Base-by-base conservation (phyloP, 768 basidiomycete genomes). In the Dendrothele bispora region DNA sequence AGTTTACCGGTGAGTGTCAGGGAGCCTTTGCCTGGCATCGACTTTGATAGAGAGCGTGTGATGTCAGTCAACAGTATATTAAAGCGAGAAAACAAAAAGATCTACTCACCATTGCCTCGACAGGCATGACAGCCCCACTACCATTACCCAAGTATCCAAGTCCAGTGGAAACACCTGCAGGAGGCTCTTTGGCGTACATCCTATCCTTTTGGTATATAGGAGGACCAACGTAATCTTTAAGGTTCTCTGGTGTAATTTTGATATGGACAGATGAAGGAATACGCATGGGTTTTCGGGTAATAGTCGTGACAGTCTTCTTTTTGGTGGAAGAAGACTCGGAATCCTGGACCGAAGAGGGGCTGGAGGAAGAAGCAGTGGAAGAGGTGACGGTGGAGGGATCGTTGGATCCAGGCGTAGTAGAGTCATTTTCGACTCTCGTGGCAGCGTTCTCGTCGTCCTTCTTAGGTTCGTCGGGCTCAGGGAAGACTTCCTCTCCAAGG, bases 151-250 rank as follows among this genome's bases (percentile, higher is more conserved):
- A 73, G 65, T 98, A 98, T 3, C 97, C 97, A 3, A 99, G 70
- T 15, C 97, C 97, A 12, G 93, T 97, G 60, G 86, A 88, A 26
- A 99, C 97, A 27, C 97, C 97, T 17, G 18, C 39, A 14, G 34
- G 48, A 5, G 40, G 40, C 17, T 49, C 48, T 35, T 35, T 18
- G 3, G 78, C 75, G 58, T 97, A 99, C 77, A 99, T 80, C 51
- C 95, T 69, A 58, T 98, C 95, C 67, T 91, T 91, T 66, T 98
- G 91, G 64, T 97, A 98, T 37, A 97, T 76, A 6, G 91, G 91
- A 12, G 95, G 94, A 0, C 97, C 97, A 28, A 99, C 95, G 55
- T 98, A 99, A 50, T 95, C 95, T 67, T 95, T 91, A 58, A 99
- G 63, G 54, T 91, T 95, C 29, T 92, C 91, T 0, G 86, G 79